Percentiles rank a stretch among this genome's conserved stretches.
These are phyloP conservation scores for Aspergillus campestris DNA, from an alignment of 495 filamentous ascomycete species.

Conservation along the genomic window DNA sequence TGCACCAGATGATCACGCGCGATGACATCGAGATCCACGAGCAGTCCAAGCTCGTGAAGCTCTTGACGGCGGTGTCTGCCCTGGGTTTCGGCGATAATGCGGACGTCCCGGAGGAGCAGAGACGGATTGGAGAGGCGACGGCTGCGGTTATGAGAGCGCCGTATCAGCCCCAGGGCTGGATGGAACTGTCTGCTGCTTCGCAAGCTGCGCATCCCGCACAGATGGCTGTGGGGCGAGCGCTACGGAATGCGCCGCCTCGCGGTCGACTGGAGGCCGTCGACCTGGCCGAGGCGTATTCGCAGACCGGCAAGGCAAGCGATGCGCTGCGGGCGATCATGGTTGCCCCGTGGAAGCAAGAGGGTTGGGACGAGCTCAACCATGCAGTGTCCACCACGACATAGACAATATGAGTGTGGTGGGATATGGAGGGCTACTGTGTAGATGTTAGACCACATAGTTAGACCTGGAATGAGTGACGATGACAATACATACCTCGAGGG, in stretches of 20 bases:
- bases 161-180: conserved; percentile 68
- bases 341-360: conserved; percentile 64
- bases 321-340: conserved; percentile 70
- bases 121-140: conserved; percentile 47
- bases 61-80: conserved; percentile 49
- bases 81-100: conserved; percentile 28
- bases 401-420: not conserved
- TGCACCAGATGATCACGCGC: conserved; percentile 59
- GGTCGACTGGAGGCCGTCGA: conserved; percentile 59
- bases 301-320: conserved; percentile 61
- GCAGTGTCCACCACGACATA: conserved; percentile 15
- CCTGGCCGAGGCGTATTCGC: conserved; percentile 67
- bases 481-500: conserved; percentile 6
- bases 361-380: conserved; percentile 50
- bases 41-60: conserved; percentile 43
- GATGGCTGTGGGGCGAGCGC: conserved; percentile 76
- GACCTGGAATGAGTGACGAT: conserved; percentile 1
- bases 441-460: conserved; percentile 1
- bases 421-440: not conserved
- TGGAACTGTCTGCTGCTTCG: conserved; percentile 52
- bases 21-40: conserved; percentile 43
- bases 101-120: conserved; percentile 24
- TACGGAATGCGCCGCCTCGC: conserved; percentile 58
- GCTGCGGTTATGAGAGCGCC: conserved; percentile 72
- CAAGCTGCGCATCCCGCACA: conserved; percentile 53